Evolutionary conservation across 2,329 filamentous ascomycete species (phyloP).

Genomic region (Rhynchosporium graminicola): DNA sequence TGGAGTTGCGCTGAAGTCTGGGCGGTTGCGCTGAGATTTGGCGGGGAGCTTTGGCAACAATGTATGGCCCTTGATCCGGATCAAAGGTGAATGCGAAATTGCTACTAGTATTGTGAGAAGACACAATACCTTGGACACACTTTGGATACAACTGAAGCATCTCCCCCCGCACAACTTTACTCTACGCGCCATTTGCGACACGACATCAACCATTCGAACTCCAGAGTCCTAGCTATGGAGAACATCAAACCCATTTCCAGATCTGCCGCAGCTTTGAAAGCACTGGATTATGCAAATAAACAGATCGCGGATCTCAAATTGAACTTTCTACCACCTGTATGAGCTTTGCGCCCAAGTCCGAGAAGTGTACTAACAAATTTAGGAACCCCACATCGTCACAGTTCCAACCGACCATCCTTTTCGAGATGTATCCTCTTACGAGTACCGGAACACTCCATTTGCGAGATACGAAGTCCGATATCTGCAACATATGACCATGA

Average conservation of each 20-base stretch:
- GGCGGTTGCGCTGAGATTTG: slow-evolving; percentile 17
- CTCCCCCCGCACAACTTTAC: neutral
- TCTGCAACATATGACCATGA: slow-evolving; percentile 40
- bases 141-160: neutral
- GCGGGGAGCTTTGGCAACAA: slow-evolving; percentile 19
- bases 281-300: slow-evolving; percentile 28
- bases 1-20: slow-evolving; percentile 12
- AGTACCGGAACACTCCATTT: slow-evolving; percentile 37
- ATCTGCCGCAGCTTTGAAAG: slow-evolving; percentile 18
- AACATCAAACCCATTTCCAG: slow-evolving; percentile 12
- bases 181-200: neutral
- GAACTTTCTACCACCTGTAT: slow-evolving; percentile 33
- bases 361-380: slow-evolving; percentile 22
- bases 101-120: neutral
- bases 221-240: slow-evolving; percentile 14
- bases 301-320: slow-evolving; percentile 33
- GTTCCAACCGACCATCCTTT: slow-evolving; percentile 33
- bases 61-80: slow-evolving; percentile 19
- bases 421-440: slow-evolving; percentile 31
- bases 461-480: slow-evolving; percentile 36
- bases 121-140: neutral
- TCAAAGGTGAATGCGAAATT: slow-evolving; percentile 3
- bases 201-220: neutral
- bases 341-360: slow-evolving; percentile 14
- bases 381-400: slow-evolving; percentile 38